Conservation (phyloP, 2,329 filamentous ascomycete genomes). For the Aureobasidium sp. region DNA sequence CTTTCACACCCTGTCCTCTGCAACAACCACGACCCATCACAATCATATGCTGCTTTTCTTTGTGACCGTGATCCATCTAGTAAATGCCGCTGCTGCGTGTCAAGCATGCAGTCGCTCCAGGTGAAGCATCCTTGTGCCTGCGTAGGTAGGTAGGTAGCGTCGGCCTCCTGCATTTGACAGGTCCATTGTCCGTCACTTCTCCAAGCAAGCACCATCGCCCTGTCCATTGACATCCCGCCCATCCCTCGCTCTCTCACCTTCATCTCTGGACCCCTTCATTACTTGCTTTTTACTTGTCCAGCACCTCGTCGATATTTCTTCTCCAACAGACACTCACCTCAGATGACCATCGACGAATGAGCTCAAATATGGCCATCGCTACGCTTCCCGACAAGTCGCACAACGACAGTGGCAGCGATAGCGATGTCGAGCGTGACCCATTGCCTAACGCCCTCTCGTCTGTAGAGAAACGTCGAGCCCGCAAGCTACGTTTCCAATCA, state of each 20-base stretch:
- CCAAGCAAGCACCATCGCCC: not conserved
- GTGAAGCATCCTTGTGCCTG: not conserved
- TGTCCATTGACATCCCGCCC: not conserved
- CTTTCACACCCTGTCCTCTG: not conserved
- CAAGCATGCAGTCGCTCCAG: not conserved
- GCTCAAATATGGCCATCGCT: not conserved
- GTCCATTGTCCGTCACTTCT: not conserved
- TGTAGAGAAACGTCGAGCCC: conserved; percentile 33
- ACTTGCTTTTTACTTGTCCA: not conserved
- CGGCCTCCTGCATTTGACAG: conserved; percentile 3
- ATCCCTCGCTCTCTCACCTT: not conserved
- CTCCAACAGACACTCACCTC: not conserved
- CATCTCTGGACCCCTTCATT: not conserved
- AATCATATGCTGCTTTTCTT: not conserved
- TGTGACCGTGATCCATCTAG: not conserved
- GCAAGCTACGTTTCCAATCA: conserved; percentile 37
- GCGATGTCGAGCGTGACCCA: not conserved
- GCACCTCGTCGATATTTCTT: not conserved
- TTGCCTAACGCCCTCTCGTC: not conserved
- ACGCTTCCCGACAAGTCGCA: not conserved
- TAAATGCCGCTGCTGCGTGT: not conserved
- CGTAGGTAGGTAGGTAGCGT: not conserved
- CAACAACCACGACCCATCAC: not conserved
- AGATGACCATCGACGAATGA: not conserved
- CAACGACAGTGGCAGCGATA: conserved; percentile 11